Evolutionary conservation across 176 grass and related monocot species (phyloP), one percentile per base, ranked within the genome.

Genomic region (Musa itinerans): DNA sequence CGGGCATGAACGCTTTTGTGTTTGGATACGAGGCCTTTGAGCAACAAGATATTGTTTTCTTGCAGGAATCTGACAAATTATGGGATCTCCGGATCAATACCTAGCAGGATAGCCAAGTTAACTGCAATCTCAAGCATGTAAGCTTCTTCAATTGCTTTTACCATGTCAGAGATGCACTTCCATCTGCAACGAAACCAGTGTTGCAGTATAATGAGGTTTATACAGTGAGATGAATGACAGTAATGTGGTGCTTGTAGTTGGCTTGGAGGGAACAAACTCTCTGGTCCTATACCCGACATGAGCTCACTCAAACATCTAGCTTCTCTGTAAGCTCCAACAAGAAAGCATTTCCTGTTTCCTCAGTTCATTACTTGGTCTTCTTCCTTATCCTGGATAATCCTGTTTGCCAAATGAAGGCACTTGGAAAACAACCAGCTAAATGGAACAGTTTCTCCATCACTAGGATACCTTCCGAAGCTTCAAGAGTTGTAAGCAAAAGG

Each of bases 41-140:
- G 34, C 34, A 5, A 43, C 34, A 43, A 43, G 34, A 5, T 65
- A 4, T 25, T 48, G 54, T 10, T 59, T 2, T 25, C 49, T 29
- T 68, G 69, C 84, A 99, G 95, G 61, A 99, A 94, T 63, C 74
- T 94, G 69, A 87, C 90, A 8, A 89, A 94, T 68, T 87, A 79
- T 27, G 69, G 50, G 56, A 61, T 93, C 58, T 81, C 80, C 63
- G 95, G 90, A 56, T 76, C 78, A 19, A 76, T 99, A 69, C 86
- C 95, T 66, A 80, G 83, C 68, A 27, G 62, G 67, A 81, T 99
- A 64, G 84, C 71, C n/a, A 99, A 94, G 55, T 82, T 99, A 43
- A 94, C 86, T 58, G 95, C 84, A 52, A 71, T 92, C 17, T 72
- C 83, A 1, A 90, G 78, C 83, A 87, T 94, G 95, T 99, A 86